Base-by-base conservation (phyloP, 2,329 filamentous ascomycete genomes). In the Fusarium guadeloupense region DNA sequence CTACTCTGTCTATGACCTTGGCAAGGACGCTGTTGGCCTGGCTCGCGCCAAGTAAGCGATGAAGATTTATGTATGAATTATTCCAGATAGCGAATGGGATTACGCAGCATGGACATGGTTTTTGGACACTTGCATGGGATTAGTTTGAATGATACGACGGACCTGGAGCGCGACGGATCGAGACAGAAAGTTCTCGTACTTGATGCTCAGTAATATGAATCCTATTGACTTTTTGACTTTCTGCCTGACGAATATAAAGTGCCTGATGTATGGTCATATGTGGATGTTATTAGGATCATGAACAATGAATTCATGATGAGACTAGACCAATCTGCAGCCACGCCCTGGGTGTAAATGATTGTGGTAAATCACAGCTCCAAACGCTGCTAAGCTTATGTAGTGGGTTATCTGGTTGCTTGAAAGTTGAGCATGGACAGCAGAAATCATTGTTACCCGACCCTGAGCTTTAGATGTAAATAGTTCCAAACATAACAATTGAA, bases 1-100 rank as follows among this genome's bases (percentile, higher is more conserved):
- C 84, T 98, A 98, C 86, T 96, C 92, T 65, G 90, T 99, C 74
- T 99, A 99, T 76, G 92, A 99, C 79, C 85, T 97, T 58, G 93
- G 91, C 76, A 93, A 91, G 83, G 85, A 89, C 74, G 89, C 90
- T 52, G 93, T 99, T 63, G 93, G 92, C 74, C 86, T 99, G 71
- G 95, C 94, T 72, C 89, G 90, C 80, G 85, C 94, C 68, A 95
- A 93, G 81, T 78, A 76, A 74, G 43, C 37, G 39, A 60, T 41
- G 37, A 51, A n/a, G 16, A 45, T 49, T 55, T 54, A 45, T 53
- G 40, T 39, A 58, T 48, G 51, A 50, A 62, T 56, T 65, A 59
- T 50, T 52, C 40, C 59, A 46, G 38, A 67, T 54, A 59, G 54
- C 48, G 64, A 41, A 68, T 53, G 58, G 42, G 28, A 48, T 51